These are phyloP conservation scores for Pythium oligandrum DNA, from an alignment of 352 stramenopile genomes.

Conservation along the genomic window DNA sequence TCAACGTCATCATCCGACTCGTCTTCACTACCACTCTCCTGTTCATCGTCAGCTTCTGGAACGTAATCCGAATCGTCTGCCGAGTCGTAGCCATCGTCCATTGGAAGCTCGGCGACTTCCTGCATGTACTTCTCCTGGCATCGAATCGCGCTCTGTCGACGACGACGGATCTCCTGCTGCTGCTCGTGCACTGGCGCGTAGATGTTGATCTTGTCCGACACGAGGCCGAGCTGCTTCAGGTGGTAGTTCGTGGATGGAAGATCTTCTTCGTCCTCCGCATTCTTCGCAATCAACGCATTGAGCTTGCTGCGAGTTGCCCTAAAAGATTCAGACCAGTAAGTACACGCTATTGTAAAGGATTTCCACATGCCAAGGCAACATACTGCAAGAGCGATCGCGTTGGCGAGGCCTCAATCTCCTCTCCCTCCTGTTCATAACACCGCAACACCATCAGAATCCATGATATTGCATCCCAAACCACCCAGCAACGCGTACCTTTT, in stretches of 20 bases:
- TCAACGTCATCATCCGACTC: conserved; percentile 42
- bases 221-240: conserved; percentile 67
- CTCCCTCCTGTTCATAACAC: conserved; percentile 3
- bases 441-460: not conserved
- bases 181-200: conserved; percentile 65
- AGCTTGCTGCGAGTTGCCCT: conserved; percentile 35
- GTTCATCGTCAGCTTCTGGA: conserved; percentile 33
- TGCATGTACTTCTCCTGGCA: conserved; percentile 39
- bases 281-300: conserved; percentile 19
- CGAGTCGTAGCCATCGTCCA: conserved; percentile 40
- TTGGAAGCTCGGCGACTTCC: conserved; percentile 19
- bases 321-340: not conserved
- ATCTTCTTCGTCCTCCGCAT: conserved; percentile 2
- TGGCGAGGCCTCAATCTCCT: not conserved
- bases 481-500: not conserved
- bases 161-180: conserved; percentile 53
- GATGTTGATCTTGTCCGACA: conserved; percentile 73
- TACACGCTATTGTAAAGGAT: no score
- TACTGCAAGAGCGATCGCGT: conserved; percentile 4
- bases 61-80: conserved; percentile 62
- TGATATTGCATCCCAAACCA: not conserved
- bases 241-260: conserved; percentile 70
- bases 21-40: conserved; percentile 22
- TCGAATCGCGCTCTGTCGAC: conserved; percentile 45
- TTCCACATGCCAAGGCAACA: not conserved